Evolutionary conservation across 805 yeast genomes (phyloP).

Genomic region (Wickerhamiella musiphila): DNA sequence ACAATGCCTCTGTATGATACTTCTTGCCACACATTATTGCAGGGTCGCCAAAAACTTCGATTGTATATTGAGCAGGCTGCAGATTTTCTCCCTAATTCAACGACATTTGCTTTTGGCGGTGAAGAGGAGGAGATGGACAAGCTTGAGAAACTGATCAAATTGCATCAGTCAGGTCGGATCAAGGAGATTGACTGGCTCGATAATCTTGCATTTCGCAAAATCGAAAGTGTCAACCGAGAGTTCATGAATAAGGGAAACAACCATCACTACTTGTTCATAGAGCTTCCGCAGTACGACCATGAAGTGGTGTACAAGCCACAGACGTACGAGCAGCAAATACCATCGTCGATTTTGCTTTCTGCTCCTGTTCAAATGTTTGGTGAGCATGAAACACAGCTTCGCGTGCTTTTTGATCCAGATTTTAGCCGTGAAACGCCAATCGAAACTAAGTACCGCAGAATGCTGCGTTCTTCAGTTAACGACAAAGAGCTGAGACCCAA

Average conservation of each 20-base stretch:
- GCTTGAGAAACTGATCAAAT: slow-evolving; percentile 37
- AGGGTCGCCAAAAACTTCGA: slow-evolving; percentile 49
- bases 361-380: slow-evolving; percentile 15
- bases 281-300: slow-evolving; percentile 46
- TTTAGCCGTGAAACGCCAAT: slow-evolving; percentile 59
- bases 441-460: slow-evolving; percentile 67
- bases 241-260: slow-evolving; percentile 4
- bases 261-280: slow-evolving; percentile 30
- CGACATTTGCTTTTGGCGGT: slow-evolving; percentile 15
- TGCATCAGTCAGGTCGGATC: slow-evolving; percentile 52
- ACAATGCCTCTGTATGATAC: slow-evolving; percentile 41
- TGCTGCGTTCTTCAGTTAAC: slow-evolving; percentile 53
- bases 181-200: slow-evolving; percentile 58
- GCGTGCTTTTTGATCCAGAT: slow-evolving; percentile 50
- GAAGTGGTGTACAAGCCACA: slow-evolving; percentile 56
- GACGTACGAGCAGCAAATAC: slow-evolving; percentile 20
- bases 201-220: slow-evolving; percentile 37
- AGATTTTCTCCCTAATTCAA: slow-evolving; percentile 16
- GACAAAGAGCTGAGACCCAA: slow-evolving; percentile 84
- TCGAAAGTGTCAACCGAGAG: slow-evolving; percentile 26
- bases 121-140: slow-evolving; percentile 26
- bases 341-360: slow-evolving; percentile 14
- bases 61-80: slow-evolving; percentile 26
- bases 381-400: slow-evolving; percentile 11
- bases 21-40: slow-evolving; percentile 39